Conservation (phyloP, 768 basidiomycete species). For the Suillus paluster region DNA sequence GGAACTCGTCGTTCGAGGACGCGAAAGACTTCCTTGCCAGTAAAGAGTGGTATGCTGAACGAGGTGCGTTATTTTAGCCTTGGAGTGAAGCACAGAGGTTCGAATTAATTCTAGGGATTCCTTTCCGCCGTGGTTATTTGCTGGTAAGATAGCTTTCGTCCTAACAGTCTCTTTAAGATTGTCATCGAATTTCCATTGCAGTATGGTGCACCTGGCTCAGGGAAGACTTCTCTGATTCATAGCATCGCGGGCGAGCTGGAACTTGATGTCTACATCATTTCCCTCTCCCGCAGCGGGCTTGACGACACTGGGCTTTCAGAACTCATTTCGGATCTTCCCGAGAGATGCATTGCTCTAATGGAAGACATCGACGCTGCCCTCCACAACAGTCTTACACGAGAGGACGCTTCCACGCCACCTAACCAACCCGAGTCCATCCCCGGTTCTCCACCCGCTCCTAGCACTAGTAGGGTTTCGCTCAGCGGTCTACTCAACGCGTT, state of each 20-base stretch:
- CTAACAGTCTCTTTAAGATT: neutral
- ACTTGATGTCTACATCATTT: slow-evolving; percentile 74
- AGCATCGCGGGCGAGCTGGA: slow-evolving; percentile 78
- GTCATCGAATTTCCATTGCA: slow-evolving; percentile 23
- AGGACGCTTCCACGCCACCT: slow-evolving; percentile 11
- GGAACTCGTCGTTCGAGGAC: slow-evolving; percentile 67
- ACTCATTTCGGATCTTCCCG: slow-evolving; percentile 66
- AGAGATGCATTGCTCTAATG: slow-evolving; percentile 76
- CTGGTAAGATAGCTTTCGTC: slow-evolving; percentile 39
- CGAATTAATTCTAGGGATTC: slow-evolving; percentile 46
- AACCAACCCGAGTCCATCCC: slow-evolving; percentile 1
- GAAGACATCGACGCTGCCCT: slow-evolving; percentile 88
- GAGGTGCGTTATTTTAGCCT: slow-evolving; percentile 43
- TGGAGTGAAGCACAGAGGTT: neutral
- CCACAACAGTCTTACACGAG: slow-evolving; percentile 44
- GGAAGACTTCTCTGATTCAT: slow-evolving; percentile 81
- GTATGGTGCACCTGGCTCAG: slow-evolving; percentile 78
- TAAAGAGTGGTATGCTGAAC: slow-evolving; percentile 72
- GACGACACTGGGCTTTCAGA: slow-evolving; percentile 64
- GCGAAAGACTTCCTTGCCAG: slow-evolving; percentile 71
- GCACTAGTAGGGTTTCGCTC: slow-evolving; percentile 54
- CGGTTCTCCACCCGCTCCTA: slow-evolving; percentile 19
- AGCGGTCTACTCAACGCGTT: slow-evolving; percentile 81
- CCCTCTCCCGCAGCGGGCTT: slow-evolving; percentile 63
- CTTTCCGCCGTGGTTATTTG: slow-evolving; percentile 82